Base-by-base conservation (phyloP, 768 basidiomycete genomes). In the Mrakia gelida region DNA sequence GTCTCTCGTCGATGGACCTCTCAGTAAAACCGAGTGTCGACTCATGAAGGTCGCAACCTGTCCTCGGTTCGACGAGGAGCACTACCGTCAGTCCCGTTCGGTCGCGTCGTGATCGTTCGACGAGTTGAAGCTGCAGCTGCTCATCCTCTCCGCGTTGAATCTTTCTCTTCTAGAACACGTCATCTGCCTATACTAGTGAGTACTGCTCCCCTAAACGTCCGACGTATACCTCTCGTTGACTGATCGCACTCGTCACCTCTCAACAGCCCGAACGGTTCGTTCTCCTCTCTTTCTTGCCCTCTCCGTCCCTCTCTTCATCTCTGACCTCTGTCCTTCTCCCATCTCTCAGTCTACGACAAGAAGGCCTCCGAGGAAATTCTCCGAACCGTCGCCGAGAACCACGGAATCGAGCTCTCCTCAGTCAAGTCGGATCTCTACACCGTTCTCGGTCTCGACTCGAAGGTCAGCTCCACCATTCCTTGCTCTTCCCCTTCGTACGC, bases 151-250 rank as follows among this genome's bases (percentile, higher is more conserved):
- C n/a, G n/a, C n/a, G n/a, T n/a, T n/a, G n/a, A n/a, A 59, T 59
- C 59, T 59, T 9, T 7, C 26, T 26, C 59, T n/a, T n/a, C 7
- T 26, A 59, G 59, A 70, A 18, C 67, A 70, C 23, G 38, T 70
- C 23, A 41, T 70, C 18, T 70, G 67, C 41, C 34, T 70, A 21
- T 70, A 70, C 67, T 70, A 70, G 65, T 67, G 10, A 67, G 65
- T 65, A 4, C 3, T 2, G 1, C 34, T 34, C 7, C 7, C 26
- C 23, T 61, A 9, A 3, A 30, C n/a, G 1, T 61, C 9, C 2
- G 13, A 59, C 56, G 6, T 43, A 59, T 5, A 59, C n/a, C 23
- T 34, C 10, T 4, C 28, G 63, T 21, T 65, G 63, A 65, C 32
- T n/a, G n/a, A n/a, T n/a, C n/a, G n/a, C n/a, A n/a, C n/a, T n/a